phyloP scores from a whole-genome alignment of 768 basidiomycete genomes.

The Phaeotremella fagi region DNA sequence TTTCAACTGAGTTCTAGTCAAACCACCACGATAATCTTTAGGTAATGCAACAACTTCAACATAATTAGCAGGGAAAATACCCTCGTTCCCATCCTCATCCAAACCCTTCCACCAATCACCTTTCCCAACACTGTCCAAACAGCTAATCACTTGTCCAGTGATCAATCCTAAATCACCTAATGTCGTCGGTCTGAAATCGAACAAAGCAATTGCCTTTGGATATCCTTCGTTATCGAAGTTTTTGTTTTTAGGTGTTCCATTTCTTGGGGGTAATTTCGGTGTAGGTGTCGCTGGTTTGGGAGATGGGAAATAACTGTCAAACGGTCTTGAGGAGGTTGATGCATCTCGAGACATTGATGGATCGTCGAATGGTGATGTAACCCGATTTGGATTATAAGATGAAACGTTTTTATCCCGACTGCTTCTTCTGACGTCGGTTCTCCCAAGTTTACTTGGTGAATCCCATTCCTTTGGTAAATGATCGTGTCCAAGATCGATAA shows the following conservation, averaged over 20 bases:
- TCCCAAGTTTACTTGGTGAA: slow-evolving; percentile 10
- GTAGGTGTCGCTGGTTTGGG: background rate
- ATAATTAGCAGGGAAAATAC: slow-evolving; percentile 41
- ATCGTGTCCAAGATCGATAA: slow-evolving; percentile 16
- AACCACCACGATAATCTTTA: slow-evolving; percentile 26
- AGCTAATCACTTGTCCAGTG: slow-evolving; percentile 63
- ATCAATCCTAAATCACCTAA: slow-evolving; percentile 64
- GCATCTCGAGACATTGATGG: slow-evolving; percentile 3
- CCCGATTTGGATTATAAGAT: background rate
- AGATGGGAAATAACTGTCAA: slow-evolving; percentile 3
- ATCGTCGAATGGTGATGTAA: slow-evolving; percentile 24
- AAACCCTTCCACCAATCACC: slow-evolving; percentile 40
- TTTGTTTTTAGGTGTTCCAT: slow-evolving; percentile 6
- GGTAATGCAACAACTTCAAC: slow-evolving; percentile 40
- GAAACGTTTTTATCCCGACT: background rate
- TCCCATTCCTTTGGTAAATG: slow-evolving; percentile 27
- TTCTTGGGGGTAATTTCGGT: slow-evolving; percentile 17
- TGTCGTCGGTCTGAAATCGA: slow-evolving; percentile 69
- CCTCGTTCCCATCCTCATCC: slow-evolving; percentile 7
- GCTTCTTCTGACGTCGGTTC: background rate
- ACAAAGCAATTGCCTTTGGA: slow-evolving; percentile 62
- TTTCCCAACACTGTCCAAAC: slow-evolving; percentile 63
- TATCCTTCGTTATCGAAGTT: no score
- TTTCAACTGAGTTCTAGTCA: slow-evolving; percentile 28
- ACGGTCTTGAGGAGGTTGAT: slow-evolving; percentile 3